Evolutionary conservation across 2,329 filamentous ascomycete genomes (phyloP), one percentile per base, ranked within the genome.

Genomic region (Ophiostoma sp.): DNA sequence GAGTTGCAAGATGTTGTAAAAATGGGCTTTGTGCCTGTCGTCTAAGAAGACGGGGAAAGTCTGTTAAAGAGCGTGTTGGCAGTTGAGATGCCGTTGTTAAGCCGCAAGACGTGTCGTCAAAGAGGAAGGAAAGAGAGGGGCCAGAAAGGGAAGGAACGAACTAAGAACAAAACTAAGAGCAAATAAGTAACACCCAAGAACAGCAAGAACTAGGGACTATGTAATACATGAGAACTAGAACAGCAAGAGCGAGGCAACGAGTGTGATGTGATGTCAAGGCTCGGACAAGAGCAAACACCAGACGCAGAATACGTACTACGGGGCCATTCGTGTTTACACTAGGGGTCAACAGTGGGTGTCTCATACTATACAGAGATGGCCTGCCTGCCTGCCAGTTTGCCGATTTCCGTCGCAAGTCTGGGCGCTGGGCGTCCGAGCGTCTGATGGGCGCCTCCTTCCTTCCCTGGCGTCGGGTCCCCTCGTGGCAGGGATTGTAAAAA

Each of bases 221-320:
- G 3, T 15, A 48, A 48, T 17, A 15, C 1, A 48, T 6, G 15
- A 48, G 44, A 48, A 48, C 44, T 17, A 48, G 20, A 48, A n/a
- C 15, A n/a, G 44, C 15, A 48, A n/a, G 48, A 54, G 11, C 52
- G 52, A 57, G 10, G 8, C 52, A 57, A 17, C 41, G 15, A 23
- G 23, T n/a, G 44, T 57, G 52, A 57, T n/a, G 44, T 57, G 52
- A 57, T 57, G 52, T 57, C 52, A 57, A n/a, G 48, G 52, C 52
- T 57, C 52, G 52, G 52, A 48, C 36, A 39, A 39, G 36, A 39
- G 10, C 10, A 48, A n/a, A 20, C 15, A 48, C 44, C 23, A 57
- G 52, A 23, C 11, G 52, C 52, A 7, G 17, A 57, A 15, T 57
- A 57, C 52, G 52, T 57, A 57, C 52, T 48, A 48, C 20, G 44